Evolutionary conservation across 768 basidiomycete genomes (phyloP), one percentile per base, ranked within the genome.

Genomic region (Lentinus tigrinus): DNA sequence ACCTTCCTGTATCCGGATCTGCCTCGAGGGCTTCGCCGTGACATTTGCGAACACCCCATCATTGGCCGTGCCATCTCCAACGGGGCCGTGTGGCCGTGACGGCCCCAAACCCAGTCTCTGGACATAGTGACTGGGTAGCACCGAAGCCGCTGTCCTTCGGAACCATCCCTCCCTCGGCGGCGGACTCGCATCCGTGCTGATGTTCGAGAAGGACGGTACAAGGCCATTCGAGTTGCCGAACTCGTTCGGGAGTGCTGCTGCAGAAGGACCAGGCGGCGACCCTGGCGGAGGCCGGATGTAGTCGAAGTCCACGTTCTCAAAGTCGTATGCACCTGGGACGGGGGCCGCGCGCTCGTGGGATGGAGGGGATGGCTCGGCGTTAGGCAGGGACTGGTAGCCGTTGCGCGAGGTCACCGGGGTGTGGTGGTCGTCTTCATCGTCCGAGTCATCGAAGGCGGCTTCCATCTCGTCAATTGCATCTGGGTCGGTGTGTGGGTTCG

Each of bases 41-140:
- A 98, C 85, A 71, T 98, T 98, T 31, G 87, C 89, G 72, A 98
- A 98, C 21, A 98, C 95, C 17, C 95, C 96, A 58, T 95, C 94
- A 64, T 95, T 94, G 48, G 79, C 74, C 11, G 78, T 77, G 8
- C 89, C 91, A 36, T 85, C 83, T 27, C 90, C 90, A 5, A 89
- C 70, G 21, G 72, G 73, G 16, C 80, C 79, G 23, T 73, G 69
- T 36, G 77, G 74, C 38, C 69, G 67, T 62, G 71, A 61, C 54
- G 76, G 63, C 31, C 55, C 55, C 26, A 84, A 61, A n/a, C 82
- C 79, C 4, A 84, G 63, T 52, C 75, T 80, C 16, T 76, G 72
- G 21, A 76, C 67, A 42, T 82, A 75, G 48, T 77, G 74, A n/a
- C 71, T 69, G 11, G 91, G 87, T 21, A 90, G 72, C n/a, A 87